These are phyloP conservation scores for Oryza coarctata DNA, from an alignment of 176 grass and related monocot species.

Conservation along the genomic window DNA sequence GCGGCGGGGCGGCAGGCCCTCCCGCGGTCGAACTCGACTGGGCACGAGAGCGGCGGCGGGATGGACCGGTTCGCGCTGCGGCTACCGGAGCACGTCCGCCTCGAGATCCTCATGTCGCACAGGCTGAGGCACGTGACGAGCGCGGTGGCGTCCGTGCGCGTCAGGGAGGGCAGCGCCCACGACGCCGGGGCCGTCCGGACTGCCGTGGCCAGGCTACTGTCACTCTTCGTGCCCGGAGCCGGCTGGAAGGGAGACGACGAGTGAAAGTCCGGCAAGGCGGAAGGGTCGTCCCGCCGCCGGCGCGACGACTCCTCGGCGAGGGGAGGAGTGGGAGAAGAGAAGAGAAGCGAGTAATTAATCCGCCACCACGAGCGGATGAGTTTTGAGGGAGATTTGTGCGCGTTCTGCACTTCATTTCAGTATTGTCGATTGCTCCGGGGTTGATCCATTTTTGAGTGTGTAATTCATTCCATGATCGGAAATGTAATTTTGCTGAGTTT, in stretches of 20 bases:
- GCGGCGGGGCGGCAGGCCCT: slow-evolving; percentile 28
- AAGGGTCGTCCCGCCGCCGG: neutral
- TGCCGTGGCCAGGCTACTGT: slow-evolving; percentile 36
- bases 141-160: slow-evolving; percentile 38
- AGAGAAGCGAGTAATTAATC: slow-evolving; percentile 26
- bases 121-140: slow-evolving; percentile 53
- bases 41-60: slow-evolving; percentile 15
- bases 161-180: slow-evolving; percentile 44
- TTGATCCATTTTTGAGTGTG: neutral
- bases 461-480: neutral
- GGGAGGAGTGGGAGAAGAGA: slow-evolving; percentile 27
- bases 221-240: slow-evolving; percentile 30
- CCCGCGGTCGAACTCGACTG: slow-evolving; percentile 39
- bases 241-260: slow-evolving; percentile 33
- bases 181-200: neutral
- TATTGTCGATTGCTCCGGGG: neutral
- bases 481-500: neutral
- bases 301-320: slow-evolving; percentile 26
- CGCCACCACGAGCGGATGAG: neutral
- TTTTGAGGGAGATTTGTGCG: neutral
- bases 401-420: neutral
- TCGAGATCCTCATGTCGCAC: slow-evolving; percentile 48
- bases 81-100: slow-evolving; percentile 54
- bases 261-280: slow-evolving; percentile 12
- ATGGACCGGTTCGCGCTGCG: slow-evolving; percentile 46